Conservation (phyloP, 495 filamentous ascomycete genomes). For the Tuber melanosporum region DNA sequence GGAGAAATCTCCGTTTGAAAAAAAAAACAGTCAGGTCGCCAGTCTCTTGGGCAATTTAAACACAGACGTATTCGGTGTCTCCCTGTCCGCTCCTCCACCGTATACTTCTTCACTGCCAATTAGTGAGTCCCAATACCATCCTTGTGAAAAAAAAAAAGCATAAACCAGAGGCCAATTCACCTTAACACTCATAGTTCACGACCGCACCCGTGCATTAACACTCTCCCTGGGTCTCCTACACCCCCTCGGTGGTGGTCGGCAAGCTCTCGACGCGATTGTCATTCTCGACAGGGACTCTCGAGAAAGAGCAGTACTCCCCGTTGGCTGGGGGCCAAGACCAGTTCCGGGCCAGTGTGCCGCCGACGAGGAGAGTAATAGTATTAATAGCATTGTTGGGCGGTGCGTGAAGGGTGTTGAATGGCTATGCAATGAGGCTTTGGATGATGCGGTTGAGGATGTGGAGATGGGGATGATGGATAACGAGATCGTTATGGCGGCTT, state of each 20-base stretch:
- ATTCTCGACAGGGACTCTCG: conserved; percentile 43
- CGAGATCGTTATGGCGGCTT: conserved; percentile 26
- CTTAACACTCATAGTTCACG: conserved; percentile 21
- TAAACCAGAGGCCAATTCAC: not conserved
- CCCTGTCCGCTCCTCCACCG: conserved; percentile 23
- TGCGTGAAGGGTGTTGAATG: conserved; percentile 42
- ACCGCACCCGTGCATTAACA: conserved; percentile 32
- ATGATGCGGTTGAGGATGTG: conserved; percentile 28
- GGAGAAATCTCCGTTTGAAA: not conserved
- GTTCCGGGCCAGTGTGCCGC: conserved; percentile 31
- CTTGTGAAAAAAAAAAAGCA: not conserved
- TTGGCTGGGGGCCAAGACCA: conserved; percentile 45
- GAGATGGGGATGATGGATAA: conserved; percentile 39
- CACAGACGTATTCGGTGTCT: conserved; percentile 33
- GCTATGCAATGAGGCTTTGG: conserved; percentile 31
- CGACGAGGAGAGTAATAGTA: conserved; percentile 30
- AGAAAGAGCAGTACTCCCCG: conserved; percentile 44
- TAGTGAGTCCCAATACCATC: conserved; percentile 9
- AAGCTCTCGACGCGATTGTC: conserved; percentile 46
- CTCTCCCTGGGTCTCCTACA: conserved; percentile 44
- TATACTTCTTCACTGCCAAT: conserved; percentile 31
- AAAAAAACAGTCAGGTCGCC: conserved; percentile 27
- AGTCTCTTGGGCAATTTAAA: conserved; percentile 27
- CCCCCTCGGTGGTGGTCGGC: conserved; percentile 45
- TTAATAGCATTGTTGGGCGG: conserved; percentile 37